These are phyloP conservation scores for Boechera divaricarpa DNA, from an alignment of 345 rosid genomes.

Conservation along the genomic window DNA sequence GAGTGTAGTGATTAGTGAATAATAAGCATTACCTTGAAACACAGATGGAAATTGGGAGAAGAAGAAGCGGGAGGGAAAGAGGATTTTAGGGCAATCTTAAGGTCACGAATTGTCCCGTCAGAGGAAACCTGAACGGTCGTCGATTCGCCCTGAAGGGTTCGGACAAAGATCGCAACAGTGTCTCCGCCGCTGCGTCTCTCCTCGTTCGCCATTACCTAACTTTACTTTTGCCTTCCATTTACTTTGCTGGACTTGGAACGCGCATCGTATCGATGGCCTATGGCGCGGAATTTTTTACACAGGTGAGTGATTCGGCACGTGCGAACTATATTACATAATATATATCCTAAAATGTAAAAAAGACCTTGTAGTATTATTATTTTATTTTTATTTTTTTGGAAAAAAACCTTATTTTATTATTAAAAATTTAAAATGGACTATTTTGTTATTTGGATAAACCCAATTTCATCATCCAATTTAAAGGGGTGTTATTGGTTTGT, in stretches of 20 bases:
- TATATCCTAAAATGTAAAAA: background rate
- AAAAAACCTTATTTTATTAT: no score
- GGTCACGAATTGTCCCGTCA: conserved; percentile 51
- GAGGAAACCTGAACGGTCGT: conserved; percentile 47
- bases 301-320: conserved; percentile 27
- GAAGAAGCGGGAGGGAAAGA: conserved; percentile 68
- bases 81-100: conserved; percentile 61
- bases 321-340: background rate
- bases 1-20: conserved; percentile 11
- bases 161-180: conserved; percentile 56
- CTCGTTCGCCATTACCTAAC: conserved; percentile 33
- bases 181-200: conserved; percentile 50
- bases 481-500: no score
- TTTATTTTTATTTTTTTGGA: no score
- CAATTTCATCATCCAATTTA: background rate
- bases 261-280: background rate
- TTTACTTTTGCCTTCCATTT: background rate
- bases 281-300: conserved; percentile 44
- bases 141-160: conserved; percentile 68
- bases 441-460: background rate
- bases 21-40: conserved; percentile 63
- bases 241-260: background rate
- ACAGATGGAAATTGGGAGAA: conserved; percentile 77
- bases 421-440: no score
- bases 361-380: no score